phyloP scores from a whole-genome alignment of 345 rosid genomes.

The Cardamine occulta region DNA sequence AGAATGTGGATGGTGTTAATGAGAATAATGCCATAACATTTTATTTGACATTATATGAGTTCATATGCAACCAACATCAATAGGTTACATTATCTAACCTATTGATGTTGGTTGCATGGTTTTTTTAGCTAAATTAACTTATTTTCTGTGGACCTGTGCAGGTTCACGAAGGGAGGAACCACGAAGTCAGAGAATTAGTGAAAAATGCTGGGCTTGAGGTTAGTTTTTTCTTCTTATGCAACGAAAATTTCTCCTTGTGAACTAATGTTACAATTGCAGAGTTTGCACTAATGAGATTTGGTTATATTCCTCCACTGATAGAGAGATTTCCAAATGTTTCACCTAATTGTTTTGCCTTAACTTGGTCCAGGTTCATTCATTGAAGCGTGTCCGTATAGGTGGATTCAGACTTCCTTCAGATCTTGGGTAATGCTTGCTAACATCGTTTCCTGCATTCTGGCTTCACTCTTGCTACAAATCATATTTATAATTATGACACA shows the following conservation, averaged over 20 bases:
- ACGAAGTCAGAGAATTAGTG: constrained; percentile 92
- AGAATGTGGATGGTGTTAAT: constrained; percentile 7
- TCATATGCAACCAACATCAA: background rate
- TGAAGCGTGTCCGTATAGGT: constrained; percentile 85
- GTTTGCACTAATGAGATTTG: constrained; percentile 1
- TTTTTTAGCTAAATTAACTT: background rate
- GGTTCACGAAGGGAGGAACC: constrained; percentile 99
- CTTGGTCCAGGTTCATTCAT: constrained; percentile 66
- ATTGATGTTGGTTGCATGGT: constrained; percentile 3
- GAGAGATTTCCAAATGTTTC: background rate
- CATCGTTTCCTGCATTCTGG: constrained; percentile 1
- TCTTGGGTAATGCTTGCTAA: constrained; percentile 66
- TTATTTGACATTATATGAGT: background rate
- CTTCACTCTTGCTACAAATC: background rate
- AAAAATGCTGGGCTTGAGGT: constrained; percentile 98
- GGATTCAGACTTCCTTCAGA: constrained; percentile 91
- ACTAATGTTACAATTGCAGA: background rate
- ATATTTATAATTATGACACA: constrained; percentile 36
- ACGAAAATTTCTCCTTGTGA: constrained; percentile 6
- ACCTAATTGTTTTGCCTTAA: constrained; percentile 20
- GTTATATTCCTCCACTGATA: background rate
- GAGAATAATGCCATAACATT: background rate
- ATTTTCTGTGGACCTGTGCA: constrained; percentile 39
- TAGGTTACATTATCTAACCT: constrained; percentile 15
- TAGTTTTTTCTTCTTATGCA: constrained; percentile 45